phyloP scores from a whole-genome alignment of 2,329 filamentous ascomycete genomes.

The Cucurbitaria berberidis region DNA sequence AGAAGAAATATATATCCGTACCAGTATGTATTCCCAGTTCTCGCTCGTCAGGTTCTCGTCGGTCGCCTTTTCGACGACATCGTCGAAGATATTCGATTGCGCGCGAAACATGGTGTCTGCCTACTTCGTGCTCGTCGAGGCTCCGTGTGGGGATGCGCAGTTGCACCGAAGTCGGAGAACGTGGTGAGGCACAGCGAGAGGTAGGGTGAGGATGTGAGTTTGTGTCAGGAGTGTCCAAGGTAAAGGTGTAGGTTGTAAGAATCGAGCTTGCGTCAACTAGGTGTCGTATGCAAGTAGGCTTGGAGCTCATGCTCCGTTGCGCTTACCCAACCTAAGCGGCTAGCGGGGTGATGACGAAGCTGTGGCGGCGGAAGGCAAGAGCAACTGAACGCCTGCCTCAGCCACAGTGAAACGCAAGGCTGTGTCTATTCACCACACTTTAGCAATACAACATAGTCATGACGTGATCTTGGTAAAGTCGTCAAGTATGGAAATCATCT shows the following conservation, averaged over 20 bases:
- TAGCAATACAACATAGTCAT: background rate
- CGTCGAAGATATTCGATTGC: constrained; percentile 72
- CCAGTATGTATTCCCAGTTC: constrained; percentile 75
- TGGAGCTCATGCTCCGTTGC: constrained; percentile 23
- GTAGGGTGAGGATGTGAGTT: constrained; percentile 5
- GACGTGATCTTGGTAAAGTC: background rate
- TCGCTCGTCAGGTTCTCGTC: constrained; percentile 95
- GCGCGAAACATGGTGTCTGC: constrained; percentile 54
- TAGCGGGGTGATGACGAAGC: constrained; percentile 26
- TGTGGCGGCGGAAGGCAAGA: constrained; percentile 11
- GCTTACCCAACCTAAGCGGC: constrained; percentile 7
- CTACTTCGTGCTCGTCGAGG: constrained; percentile 5
- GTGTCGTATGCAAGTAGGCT: constrained; percentile 27
- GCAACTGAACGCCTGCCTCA: constrained; percentile 7
- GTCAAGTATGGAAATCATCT: background rate
- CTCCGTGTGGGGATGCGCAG: constrained; percentile 3
- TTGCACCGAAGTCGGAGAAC: constrained; percentile 8
- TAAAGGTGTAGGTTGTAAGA: background rate
- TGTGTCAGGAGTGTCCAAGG: background rate
- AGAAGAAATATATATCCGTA: constrained; percentile 35
- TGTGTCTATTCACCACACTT: background rate
- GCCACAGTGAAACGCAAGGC: constrained; percentile 14
- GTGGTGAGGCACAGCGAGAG: background rate
- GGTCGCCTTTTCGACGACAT: constrained; percentile 80
- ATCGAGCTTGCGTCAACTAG: constrained; percentile 2